Evolutionary conservation across 1,284 basidiomycete genomes (phyloP).

Genomic region (Ganoderma multipileum): DNA sequence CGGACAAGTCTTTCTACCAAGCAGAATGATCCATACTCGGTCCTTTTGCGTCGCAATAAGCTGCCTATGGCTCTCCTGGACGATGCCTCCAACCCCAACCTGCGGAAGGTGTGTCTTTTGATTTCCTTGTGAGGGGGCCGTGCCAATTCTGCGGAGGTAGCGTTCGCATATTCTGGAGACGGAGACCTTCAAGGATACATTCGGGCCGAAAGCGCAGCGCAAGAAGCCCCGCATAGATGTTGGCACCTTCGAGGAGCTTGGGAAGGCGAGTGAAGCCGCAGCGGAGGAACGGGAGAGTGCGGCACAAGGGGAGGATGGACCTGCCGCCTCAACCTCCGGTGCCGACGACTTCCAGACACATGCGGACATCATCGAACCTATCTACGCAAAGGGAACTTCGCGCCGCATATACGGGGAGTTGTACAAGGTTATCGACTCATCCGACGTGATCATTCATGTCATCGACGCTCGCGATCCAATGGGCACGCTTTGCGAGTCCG

Average conservation of each 20-base stretch:
- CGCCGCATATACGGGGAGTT: slow-evolving; percentile 96
- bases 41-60: slow-evolving; percentile 90
- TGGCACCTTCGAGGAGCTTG: slow-evolving; percentile 88
- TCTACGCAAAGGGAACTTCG: slow-evolving; percentile 93
- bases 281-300: slow-evolving; percentile 49
- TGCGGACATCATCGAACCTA: slow-evolving; percentile 83
- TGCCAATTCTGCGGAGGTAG: slow-evolving; percentile 46
- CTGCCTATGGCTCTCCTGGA: slow-evolving; percentile 93
- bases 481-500: slow-evolving; percentile 96
- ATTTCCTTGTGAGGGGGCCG: neutral
- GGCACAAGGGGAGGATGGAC: slow-evolving; percentile 50
- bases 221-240: slow-evolving; percentile 87
- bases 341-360: slow-evolving; percentile 61
- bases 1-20: slow-evolving; percentile 83
- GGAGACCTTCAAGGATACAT: slow-evolving; percentile 91
- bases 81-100: slow-evolving; percentile 81
- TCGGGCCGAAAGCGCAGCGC: slow-evolving; percentile 92
- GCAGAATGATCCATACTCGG: slow-evolving; percentile 93
- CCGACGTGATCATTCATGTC: slow-evolving; percentile 96
- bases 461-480: slow-evolving; percentile 96
- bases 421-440: slow-evolving; percentile 99
- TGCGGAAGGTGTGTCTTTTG: slow-evolving; percentile 69
- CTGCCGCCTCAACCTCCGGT: slow-evolving; percentile 41
- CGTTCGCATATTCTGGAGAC: slow-evolving; percentile 92
- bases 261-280: slow-evolving; percentile 65